phyloP scores from a whole-genome alignment of 2,329 filamentous ascomycete species.

The Pseudogymnoascus sp. region DNA sequence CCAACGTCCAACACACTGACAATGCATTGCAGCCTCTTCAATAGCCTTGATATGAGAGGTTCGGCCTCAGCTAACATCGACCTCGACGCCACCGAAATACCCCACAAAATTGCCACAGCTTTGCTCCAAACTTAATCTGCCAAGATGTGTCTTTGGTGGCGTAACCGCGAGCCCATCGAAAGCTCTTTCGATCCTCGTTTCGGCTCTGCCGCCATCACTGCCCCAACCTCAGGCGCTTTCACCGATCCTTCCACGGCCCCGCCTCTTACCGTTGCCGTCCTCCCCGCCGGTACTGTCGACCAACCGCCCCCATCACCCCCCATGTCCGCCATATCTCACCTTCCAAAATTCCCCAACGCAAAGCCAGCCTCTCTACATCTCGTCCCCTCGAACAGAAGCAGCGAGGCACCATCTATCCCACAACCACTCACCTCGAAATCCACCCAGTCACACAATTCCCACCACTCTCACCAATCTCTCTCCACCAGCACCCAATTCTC shows the following conservation, averaged over 20 bases:
- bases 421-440: constrained; percentile 4
- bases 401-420: constrained; percentile 7
- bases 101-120: background rate
- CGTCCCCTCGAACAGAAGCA: background rate
- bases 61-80: background rate
- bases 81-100: background rate
- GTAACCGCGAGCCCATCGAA: constrained; percentile 16
- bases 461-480: background rate
- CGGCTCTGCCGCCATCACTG: constrained; percentile 21
- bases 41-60: background rate
- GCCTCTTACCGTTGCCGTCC: background rate
- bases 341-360: constrained; percentile 10
- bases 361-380: constrained; percentile 1
- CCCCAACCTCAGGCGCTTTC: constrained; percentile 19
- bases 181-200: constrained; percentile 21
- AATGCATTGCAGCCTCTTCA: background rate
- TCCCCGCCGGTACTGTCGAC: background rate
- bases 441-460: background rate
- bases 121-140: background rate
- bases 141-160: constrained; percentile 8
- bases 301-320: background rate
- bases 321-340: constrained; percentile 10
- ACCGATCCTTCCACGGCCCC: constrained; percentile 10
- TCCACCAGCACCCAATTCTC: constrained; percentile 8
- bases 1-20: background rate